Evolutionary conservation across 805 yeast genomes (phyloP), one percentile per base, ranked within the genome.

Genomic region (Diddensiella transvaalensis): DNA sequence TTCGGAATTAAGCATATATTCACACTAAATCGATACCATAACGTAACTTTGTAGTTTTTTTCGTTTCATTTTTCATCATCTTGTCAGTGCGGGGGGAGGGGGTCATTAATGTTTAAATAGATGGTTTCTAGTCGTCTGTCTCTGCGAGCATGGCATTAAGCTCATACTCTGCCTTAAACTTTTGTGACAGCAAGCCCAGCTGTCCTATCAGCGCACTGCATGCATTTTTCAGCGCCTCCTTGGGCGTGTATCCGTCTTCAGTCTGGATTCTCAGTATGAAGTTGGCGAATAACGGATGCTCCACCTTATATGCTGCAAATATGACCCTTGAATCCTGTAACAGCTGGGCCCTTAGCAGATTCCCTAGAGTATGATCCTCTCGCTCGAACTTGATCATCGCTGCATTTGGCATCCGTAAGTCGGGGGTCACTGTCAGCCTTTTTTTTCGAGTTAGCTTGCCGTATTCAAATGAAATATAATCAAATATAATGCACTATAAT

Each of bases 331-430:
- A 81, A 66, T 93, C 98, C 61, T 82, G 82, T 52, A 88, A 75
- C 48, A 93, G 78, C 64, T 91, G 96, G 23, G 90, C 82, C 63
- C 96, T 79, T 51, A 93, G 75, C 59, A 93, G 68, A 66, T 93
- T 93, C 22, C 96, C 99, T 51, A 93, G 74, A 2, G 99, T 93
- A 65, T 93, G 99, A 67, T 93, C 99, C 67, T 93, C 99, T 64
- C 96, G 84, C 68, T 93, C 98, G 58, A 93, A 88, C 53, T 87
- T 88, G 57, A 93, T 78, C 52, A 90, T 80, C 41, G 95, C 90
- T 40, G 98, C 95, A 65, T 93, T 93, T 19, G 98, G 96, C 30
- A 91, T 93, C 61, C 90, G 86, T 48, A 95, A 82, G 69, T 93
- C 99, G 4, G 97, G 96, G 24, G 89, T 85, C 47, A 93, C 82